Evolutionary conservation across 23 red algal species (phyloP), one percentile per base, ranked within the genome.

Genomic region (Agarophyton chilense): DNA sequence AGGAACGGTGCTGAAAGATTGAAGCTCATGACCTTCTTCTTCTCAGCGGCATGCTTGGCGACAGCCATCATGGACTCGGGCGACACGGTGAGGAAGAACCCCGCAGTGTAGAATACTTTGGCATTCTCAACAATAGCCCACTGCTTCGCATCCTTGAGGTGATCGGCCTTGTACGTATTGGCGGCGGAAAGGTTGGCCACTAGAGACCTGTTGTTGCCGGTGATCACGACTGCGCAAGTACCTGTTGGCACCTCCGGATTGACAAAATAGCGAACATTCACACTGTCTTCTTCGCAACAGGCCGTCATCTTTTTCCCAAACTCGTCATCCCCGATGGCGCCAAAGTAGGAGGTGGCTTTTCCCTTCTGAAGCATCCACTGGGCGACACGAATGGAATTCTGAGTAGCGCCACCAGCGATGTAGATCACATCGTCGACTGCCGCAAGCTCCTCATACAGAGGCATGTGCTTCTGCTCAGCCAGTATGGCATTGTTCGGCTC

Each of bases 1-100:
- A 99, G 88, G 84, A 99, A 99, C 19, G 97, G 97, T 38, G 97
- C 97, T 0, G 97, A 99, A 43, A 99, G 82, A 78, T 99, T 99
- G 83, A 95, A 94, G 73, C 93, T 86, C 74, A 99, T 90, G 34
- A 72, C 91, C 87, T 99, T 99, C 25, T 86, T 79, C 70, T 77
- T 21, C 10, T 70, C 80, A 2, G 62, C 72, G 10, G 93, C 88
- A 57, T 95, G 90, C 70, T 96, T 89, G 10, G 83, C 97, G 40
- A 99, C 80, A 32, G 88, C 75, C 14, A 90, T 57, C 58, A 93
- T 92, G 32, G 97, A 94, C 56, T 96, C 85, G 10, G 93, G 93
- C 26, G 93, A 96, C 22, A 99, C 97, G 0, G 97, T 99, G 58
- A 96, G 89, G 87, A 99, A 99, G 79, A 99, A 99, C 16, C 97